Evolutionary conservation across 2,329 filamentous ascomycete species (phyloP).

Genomic region (Epichloe gansuensis): DNA sequence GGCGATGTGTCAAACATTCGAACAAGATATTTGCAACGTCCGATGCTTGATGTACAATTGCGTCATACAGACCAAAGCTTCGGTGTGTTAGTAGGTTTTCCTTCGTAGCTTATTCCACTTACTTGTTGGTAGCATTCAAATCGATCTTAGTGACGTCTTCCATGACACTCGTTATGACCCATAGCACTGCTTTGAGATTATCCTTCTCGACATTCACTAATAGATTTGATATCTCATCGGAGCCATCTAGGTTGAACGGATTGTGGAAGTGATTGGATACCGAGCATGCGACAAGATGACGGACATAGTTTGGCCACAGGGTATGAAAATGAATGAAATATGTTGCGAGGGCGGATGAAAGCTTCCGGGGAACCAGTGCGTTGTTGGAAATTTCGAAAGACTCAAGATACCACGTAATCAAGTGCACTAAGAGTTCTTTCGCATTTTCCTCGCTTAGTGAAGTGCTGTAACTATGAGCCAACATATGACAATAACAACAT

Average conservation of each 20-base stretch:
- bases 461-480: slow-evolving; percentile 20
- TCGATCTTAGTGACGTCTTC: slow-evolving; percentile 45
- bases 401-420: slow-evolving; percentile 50
- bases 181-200: slow-evolving; percentile 45
- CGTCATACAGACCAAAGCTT: slow-evolving; percentile 27
- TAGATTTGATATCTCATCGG: slow-evolving; percentile 30
- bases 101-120: slow-evolving; percentile 11
- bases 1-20: slow-evolving; percentile 18
- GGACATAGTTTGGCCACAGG: slow-evolving; percentile 54
- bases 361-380: slow-evolving; percentile 56
- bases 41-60: slow-evolving; percentile 26
- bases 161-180: slow-evolving; percentile 39
- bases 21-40: slow-evolving; percentile 30
- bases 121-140: slow-evolving; percentile 45
- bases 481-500: slow-evolving; percentile 12
- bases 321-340: slow-evolving; percentile 62
- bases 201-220: slow-evolving; percentile 34
- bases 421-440: slow-evolving; percentile 43
- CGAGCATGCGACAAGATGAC: slow-evolving; percentile 47
- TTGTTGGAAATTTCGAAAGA: slow-evolving; percentile 40
- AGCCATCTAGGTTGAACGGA: slow-evolving; percentile 12
- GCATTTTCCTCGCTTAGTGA: slow-evolving; percentile 46
- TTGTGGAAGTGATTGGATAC: slow-evolving; percentile 17
- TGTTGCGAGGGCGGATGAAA: slow-evolving; percentile 64
- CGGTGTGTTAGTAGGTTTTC: slow-evolving; percentile 5